Evolutionary conservation across 305 asterid genomes (phyloP).

Genomic region (Nicotiana rustica): DNA sequence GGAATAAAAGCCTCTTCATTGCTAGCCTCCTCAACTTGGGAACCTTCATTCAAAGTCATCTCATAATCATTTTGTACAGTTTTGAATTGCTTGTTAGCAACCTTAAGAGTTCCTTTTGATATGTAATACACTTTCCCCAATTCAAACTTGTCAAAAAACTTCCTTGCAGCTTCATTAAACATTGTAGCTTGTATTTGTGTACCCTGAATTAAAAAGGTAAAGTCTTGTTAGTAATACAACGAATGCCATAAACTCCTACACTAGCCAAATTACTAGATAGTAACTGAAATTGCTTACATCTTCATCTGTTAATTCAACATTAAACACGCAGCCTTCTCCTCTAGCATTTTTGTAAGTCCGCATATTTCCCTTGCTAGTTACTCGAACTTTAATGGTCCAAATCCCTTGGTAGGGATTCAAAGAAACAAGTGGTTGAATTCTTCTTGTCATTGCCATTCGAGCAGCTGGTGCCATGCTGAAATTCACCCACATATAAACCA

Average conservation of each 20-base stretch:
- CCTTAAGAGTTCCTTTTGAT: conserved; percentile 77
- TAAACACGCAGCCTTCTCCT: conserved; percentile 95
- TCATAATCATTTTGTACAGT: conserved; percentile 89
- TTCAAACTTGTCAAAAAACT: conserved; percentile 83
- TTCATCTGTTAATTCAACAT: conserved; percentile 90
- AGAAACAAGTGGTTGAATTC: conserved; percentile 84
- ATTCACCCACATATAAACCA: conserved; percentile 16
- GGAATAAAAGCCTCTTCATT: conserved; percentile 74
- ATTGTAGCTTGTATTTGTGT: conserved; percentile 98
- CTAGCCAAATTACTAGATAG: neutral
- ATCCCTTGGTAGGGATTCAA: conserved; percentile 89
- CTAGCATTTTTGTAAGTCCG: conserved; percentile 75
- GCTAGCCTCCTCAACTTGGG: conserved; percentile 77
- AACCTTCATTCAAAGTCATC: conserved; percentile 86
- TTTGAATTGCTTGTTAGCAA: conserved; percentile 91
- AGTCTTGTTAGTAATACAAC: neutral
- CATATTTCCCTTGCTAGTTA: conserved; percentile 81
- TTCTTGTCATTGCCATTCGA: conserved; percentile 82
- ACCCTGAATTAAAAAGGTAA: conserved; percentile 56
- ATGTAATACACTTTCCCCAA: conserved; percentile 92
- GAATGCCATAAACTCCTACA: neutral
- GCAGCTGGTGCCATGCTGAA: conserved; percentile 82
- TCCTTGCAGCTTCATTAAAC: conserved; percentile 91
- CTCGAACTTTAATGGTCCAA: conserved; percentile 90
- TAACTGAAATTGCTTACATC: conserved; percentile 60